phyloP scores from a whole-genome alignment of 495 filamentous ascomycete genomes.

The Xylaria cubensis region DNA sequence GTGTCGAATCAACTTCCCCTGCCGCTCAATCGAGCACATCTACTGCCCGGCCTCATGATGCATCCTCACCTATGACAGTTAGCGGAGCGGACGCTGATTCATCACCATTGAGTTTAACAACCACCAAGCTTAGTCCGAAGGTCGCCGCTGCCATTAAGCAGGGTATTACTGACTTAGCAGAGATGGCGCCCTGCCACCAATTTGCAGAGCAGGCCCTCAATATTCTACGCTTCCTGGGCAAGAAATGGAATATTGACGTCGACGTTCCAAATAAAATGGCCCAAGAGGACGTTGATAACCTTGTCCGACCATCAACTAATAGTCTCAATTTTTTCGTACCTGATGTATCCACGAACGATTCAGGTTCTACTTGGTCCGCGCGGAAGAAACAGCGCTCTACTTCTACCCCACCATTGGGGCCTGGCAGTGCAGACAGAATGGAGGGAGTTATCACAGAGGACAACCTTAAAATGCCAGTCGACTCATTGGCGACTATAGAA shows the following conservation, averaged over 20 bases:
- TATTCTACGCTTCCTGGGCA: slow-evolving; percentile 60
- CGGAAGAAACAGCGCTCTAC: slow-evolving; percentile 18
- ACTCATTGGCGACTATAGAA: slow-evolving; percentile 19
- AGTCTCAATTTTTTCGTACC: slow-evolving; percentile 60
- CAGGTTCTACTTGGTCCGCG: slow-evolving; percentile 45
- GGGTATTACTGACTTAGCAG: slow-evolving; percentile 59
- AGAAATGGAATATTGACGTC: slow-evolving; percentile 63
- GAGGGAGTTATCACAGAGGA: slow-evolving; percentile 31
- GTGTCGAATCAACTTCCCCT: slow-evolving; percentile 29
- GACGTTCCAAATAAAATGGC: slow-evolving; percentile 38
- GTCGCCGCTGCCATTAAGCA: slow-evolving; percentile 49
- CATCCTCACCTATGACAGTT: slow-evolving; percentile 28
- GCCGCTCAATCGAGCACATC: slow-evolving; percentile 31
- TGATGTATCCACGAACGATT: slow-evolving; percentile 51
- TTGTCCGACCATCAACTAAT: slow-evolving; percentile 46
- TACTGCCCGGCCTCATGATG: slow-evolving; percentile 37
- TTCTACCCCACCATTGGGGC: slow-evolving; percentile 18
- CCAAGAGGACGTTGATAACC: slow-evolving; percentile 38
- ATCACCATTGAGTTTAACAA: slow-evolving; percentile 33
- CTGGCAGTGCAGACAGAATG: slow-evolving; percentile 33
- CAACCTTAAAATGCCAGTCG: slow-evolving; percentile 30
- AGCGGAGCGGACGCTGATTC: slow-evolving; percentile 37
- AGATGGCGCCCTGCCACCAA: slow-evolving; percentile 64
- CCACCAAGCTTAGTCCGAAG: slow-evolving; percentile 35
- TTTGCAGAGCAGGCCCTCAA: slow-evolving; percentile 65